Base-by-base conservation (phyloP, 1,139 yeast genomes). In the Candida labiduridarum region DNA sequence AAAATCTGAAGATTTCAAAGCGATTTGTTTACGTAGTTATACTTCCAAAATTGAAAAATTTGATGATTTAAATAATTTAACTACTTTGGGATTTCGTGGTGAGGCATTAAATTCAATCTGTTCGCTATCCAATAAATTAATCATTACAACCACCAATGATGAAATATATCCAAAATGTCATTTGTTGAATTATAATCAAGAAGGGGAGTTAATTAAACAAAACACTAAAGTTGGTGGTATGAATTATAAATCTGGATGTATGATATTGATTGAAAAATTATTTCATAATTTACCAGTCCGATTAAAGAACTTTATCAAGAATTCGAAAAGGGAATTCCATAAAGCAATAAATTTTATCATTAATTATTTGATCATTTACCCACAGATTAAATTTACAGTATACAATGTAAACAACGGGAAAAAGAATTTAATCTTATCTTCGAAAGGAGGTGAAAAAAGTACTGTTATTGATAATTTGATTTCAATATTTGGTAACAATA, bases 61-160 rank as follows among this genome's bases (percentile, higher is more conserved):
- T 62, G 82, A 81, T 19, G 90, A 85, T 57, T 68, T 88, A 29
- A 70, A 71, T 7, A 59, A 62, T 3, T 80, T 87, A 6, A 58
- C 60, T 3, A 85, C 94, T 0, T 69, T 86, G 40, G 96, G 96
- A 0, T 89, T 89, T 60, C 76, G 96, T 64, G 96, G 96, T 22
- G 96, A 89, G 65, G 96, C 96, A 0, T 69, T 89, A 59, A 83
- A 88, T 58, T 86, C 96, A 0, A 63, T 89, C 14, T 85, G 92
- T 61, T 75, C 84, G 1, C 69, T 88, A 53, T 75, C 89, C n/a
- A 72, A 80, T 11, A 50, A 48, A 4, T 67, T 83, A 4, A 63
- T 65, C 10, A 73, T 91, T 0, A 69, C 68, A 1, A 90, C 97
- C 0, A 78, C 88, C 11, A 74, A 83, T 0, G 63, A 63, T 2